A percentile compares a stretch with the other conserved stretches of the same genome.
phyloP scores from a whole-genome alignment of 1,284 basidiomycete species.

The Coniferiporia sulphurascens region DNA sequence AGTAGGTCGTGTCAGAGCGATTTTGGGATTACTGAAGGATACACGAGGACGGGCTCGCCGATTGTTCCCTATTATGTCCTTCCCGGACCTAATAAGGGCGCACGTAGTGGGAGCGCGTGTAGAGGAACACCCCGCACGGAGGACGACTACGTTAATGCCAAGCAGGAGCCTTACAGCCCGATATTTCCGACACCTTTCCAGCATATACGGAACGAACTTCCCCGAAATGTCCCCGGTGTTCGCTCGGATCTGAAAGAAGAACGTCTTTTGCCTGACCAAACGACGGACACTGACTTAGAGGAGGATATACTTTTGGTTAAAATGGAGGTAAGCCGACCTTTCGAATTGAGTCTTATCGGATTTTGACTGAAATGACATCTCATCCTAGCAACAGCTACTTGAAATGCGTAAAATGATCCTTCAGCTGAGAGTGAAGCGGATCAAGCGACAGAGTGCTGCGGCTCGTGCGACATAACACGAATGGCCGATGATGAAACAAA shows the following conservation, averaged over 20 bases:
- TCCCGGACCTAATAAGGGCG: background rate
- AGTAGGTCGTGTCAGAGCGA: background rate
- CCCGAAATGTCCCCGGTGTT: background rate
- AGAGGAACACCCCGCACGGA: too few relatives aligned
- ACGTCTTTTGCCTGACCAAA: background rate
- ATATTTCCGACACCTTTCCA: too few relatives aligned
- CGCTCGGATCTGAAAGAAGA: background rate
- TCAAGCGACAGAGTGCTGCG: background rate
- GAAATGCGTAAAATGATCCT: constrained; percentile 5
- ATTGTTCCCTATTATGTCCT: background rate
- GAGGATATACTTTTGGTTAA: background rate
- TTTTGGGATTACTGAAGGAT: background rate
- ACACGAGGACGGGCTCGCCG: background rate
- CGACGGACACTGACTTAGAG: too few relatives aligned
- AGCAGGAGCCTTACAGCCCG: too few relatives aligned
- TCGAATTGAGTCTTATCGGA: background rate
- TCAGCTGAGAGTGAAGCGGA: background rate
- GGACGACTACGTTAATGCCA: too few relatives aligned
- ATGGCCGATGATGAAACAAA: too few relatives aligned
- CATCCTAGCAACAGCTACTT: background rate
- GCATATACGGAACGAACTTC: too few relatives aligned
- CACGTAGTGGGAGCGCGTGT: too few relatives aligned
- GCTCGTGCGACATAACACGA: background rate
- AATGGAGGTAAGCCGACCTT: background rate
- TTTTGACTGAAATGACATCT: background rate